A percentile compares a stretch with the other conserved stretches of the same genome.
These are phyloP conservation scores for Tephrocybe sp. DNA, from an alignment of 768 basidiomycete genomes.

Conservation along the genomic window DNA sequence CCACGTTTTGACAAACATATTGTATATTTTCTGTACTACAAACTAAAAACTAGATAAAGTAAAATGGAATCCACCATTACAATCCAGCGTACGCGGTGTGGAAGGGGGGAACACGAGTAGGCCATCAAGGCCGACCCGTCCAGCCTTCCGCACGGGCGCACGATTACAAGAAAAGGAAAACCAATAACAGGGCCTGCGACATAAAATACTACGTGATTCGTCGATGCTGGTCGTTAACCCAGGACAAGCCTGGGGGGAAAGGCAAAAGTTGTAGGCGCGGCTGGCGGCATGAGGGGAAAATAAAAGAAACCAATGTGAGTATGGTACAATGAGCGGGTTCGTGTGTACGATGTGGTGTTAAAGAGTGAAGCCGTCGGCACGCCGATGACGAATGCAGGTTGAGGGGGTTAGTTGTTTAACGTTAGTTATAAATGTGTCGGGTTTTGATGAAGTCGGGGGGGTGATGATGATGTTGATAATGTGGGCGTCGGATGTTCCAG, in stretches of 20 bases:
- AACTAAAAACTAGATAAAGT: not conserved
- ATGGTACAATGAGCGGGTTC: constrained; percentile 16
- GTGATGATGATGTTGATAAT: not conserved
- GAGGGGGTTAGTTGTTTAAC: not conserved
- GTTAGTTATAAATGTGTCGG: not conserved
- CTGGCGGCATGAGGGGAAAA: constrained; percentile 1
- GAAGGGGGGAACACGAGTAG: constrained; percentile 8
- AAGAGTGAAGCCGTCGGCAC: constrained; percentile 13
- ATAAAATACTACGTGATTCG: constrained; percentile 15
- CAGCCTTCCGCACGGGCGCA: constrained; percentile 9
- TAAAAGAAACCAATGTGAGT: constrained; percentile 6
- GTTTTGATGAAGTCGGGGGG: not conserved
- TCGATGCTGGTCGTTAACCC: constrained; percentile 12
- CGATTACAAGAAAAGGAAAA: constrained; percentile 4
- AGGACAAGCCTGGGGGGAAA: constrained; percentile 2
- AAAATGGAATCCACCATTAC: constrained; percentile 9
- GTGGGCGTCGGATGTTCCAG: constrained; percentile 5
- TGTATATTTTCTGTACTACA: not conserved
- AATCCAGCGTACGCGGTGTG: constrained; percentile 13
- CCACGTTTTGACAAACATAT: too few relatives aligned
- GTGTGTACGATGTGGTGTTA: constrained; percentile 11
- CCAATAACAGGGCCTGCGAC: constrained; percentile 15
- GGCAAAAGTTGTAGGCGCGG: not conserved
- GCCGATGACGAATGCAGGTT: constrained; percentile 4
- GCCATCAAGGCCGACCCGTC: constrained; percentile 11